Base-by-base conservation (phyloP, 192 early-diverging fungal genomes). In the Entomortierella lignicola region DNA sequence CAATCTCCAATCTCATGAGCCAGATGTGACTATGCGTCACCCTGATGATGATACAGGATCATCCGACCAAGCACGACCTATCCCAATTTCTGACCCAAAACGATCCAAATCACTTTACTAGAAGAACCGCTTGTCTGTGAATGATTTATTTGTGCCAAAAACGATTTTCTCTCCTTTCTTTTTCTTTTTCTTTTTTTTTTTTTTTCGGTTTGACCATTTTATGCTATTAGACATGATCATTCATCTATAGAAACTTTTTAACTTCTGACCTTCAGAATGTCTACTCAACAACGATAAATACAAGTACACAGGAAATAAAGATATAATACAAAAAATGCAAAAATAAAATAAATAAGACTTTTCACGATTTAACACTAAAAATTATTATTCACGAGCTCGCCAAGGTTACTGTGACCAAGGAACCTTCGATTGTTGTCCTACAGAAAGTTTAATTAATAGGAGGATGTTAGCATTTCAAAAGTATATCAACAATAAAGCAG, bases 381-480 rank as follows among this genome's bases (percentile, higher is more conserved):
- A 31, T 21, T 64, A 42, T 69, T 66, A 42, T 55, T 77, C 25
- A 77, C 31, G 73, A 32, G 23, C 55, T 58, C 29, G 55, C 56
- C 66, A 77, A 34, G 55, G 73, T 77, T 39, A 77, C 73, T 23
- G 73, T 77, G 60, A 77, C 73, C 55, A 77, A 39, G 13, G 73
- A 68, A 13, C 73, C 73, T 32, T 69, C 73, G 25, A 77, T 62
- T 2, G 52, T 69, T 34, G 73, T 77, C 61, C 73, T 77, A 70
- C 0, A 60, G 13, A 39, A 11, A 1, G 31, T 23, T 43, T 8
- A 52, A 31, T 57, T 20, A 31, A 55, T 5, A 15, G 18, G 13
- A 52, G 6, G 11, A 25, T 61, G 27, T 47, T 5, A 10, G 4
- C 3, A 60, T 42, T 61, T 39, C 47, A 52, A 30, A 30, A 30